phyloP scores from a whole-genome alignment of 2,329 filamentous ascomycete genomes.

The Hymenotorrendiella dingleyae region DNA sequence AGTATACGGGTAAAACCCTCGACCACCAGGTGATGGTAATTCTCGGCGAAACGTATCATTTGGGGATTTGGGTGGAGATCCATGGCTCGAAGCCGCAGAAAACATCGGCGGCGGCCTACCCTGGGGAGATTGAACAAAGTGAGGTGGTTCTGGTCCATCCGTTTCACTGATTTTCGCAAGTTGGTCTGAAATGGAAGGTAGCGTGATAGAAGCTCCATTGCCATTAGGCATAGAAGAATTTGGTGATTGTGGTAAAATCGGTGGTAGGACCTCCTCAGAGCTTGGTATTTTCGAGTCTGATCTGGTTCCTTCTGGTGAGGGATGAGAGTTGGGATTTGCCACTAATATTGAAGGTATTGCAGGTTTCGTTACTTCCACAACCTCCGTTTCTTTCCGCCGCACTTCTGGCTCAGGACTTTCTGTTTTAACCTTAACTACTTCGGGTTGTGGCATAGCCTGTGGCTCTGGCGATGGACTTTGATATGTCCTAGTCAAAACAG shows the following conservation, averaged over 20 bases:
- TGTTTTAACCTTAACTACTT: not conserved
- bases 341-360: conserved; percentile 18
- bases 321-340: conserved; percentile 4
- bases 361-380: conserved; percentile 18
- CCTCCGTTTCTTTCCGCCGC: conserved; percentile 3
- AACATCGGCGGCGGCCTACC: conserved; percentile 21
- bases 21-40: conserved; percentile 32
- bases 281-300: conserved; percentile 14
- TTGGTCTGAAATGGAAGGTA: conserved; percentile 27
- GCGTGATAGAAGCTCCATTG: conserved; percentile 22
- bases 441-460: too few species aligned
- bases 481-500: too few species aligned
- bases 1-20: conserved; percentile 13
- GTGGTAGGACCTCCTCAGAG: conserved; percentile 25
- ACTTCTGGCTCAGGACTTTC: conserved; percentile 1
- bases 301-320: conserved; percentile 15
- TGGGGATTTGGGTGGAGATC: conserved; percentile 28
- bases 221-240: conserved; percentile 24
- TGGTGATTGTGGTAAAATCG: conserved; percentile 24
- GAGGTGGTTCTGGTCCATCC: conserved; percentile 12
- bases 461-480: not conserved
- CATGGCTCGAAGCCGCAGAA: conserved; percentile 18
- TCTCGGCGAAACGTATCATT: conserved; percentile 36
- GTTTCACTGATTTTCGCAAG: conserved; percentile 27
- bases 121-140: conserved; percentile 28